A percentile compares a stretch with the other conserved stretches of the same genome.
Conservation (phyloP, 495 filamentous ascomycete species). For the Aspergillus affinis region DNA sequence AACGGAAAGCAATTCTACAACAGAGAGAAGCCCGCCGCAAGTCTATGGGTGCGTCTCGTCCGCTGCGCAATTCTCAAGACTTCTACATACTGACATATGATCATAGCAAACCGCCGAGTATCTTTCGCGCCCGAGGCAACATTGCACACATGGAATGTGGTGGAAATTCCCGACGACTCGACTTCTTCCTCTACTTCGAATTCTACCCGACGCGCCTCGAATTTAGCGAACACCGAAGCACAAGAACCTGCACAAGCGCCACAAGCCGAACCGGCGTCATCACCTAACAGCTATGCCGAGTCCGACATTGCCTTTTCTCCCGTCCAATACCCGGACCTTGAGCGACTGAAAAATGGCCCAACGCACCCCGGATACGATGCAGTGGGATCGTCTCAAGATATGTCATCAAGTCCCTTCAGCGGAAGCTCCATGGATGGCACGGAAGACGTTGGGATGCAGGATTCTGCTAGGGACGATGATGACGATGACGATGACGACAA, state of each 20-base stretch:
- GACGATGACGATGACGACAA: conserved; percentile 56
- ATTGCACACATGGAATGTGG: conserved; percentile 94
- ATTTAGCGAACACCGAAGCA: conserved; percentile 48
- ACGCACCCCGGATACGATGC: conserved; percentile 21
- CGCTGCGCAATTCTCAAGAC: not conserved
- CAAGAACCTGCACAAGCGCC: conserved; percentile 40
- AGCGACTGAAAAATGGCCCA: conserved; percentile 45
- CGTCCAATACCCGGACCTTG: conserved; percentile 64
- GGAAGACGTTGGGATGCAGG: conserved; percentile 52
- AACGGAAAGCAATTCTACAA: conserved; percentile 67
- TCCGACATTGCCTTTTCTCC: conserved; percentile 62
- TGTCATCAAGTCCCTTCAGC: conserved; percentile 80
- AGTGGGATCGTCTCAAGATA: conserved; percentile 44
- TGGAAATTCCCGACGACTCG: conserved; percentile 84
- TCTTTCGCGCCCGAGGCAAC: conserved; percentile 98
- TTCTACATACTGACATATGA: conserved; percentile 17
- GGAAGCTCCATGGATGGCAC: conserved; percentile 59
- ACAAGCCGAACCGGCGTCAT: conserved; percentile 62
- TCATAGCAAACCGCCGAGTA: conserved; percentile 78
- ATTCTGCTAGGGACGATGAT: conserved; percentile 52
- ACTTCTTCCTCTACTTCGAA: conserved; percentile 80
- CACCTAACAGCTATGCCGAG: conserved; percentile 62
- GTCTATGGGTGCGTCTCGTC: conserved; percentile 59
- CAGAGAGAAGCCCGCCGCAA: conserved; percentile 84
- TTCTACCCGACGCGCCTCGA: conserved; percentile 68